Conservation (phyloP, 495 filamentous ascomycete genomes). For the Margaritispora aquatica region DNA sequence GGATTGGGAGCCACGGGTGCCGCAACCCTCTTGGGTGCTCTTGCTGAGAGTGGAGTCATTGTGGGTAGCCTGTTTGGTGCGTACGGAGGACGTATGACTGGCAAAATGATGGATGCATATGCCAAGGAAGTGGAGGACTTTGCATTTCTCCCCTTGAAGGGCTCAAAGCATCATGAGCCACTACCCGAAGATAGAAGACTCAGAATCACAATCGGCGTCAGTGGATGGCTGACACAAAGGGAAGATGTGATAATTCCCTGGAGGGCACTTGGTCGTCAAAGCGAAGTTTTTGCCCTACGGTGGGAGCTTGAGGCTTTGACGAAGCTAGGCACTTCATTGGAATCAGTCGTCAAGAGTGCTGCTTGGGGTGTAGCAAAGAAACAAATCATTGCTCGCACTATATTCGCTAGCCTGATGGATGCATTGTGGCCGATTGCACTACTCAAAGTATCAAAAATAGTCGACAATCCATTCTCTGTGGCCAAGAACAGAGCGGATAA, state of each 20-base stretch:
- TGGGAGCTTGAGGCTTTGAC: conserved; percentile 77
- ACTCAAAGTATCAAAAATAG: conserved; percentile 69
- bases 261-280: conserved; percentile 60
- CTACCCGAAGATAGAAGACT: conserved; percentile 50
- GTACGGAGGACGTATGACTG: conserved; percentile 78
- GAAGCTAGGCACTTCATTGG: conserved; percentile 70
- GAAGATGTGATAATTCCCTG: conserved; percentile 69
- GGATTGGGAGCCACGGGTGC: conserved; percentile 64
- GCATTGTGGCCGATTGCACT: conserved; percentile 72
- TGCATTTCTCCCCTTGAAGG: conserved; percentile 67
- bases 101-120: conserved; percentile 82
- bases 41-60: conserved; percentile 69
- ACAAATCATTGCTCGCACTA: conserved; percentile 56
- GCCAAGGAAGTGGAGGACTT: conserved; percentile 85
- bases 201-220: conserved; percentile 75
- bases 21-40: conserved; percentile 68
- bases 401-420: conserved; percentile 65
- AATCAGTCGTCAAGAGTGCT: conserved; percentile 64
- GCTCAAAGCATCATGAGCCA: conserved; percentile 35
- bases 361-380: conserved; percentile 73
- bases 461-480: conserved; percentile 87
- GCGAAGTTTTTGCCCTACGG: conserved; percentile 76
- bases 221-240: conserved; percentile 71
- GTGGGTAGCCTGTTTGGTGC: conserved; percentile 86
- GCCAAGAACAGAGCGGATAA: conserved; percentile 82